Evolutionary conservation across 2,329 filamentous ascomycete species (phyloP), one percentile per base, ranked within the genome.

Genomic region (Ceratocystis eucalypticola): DNA sequence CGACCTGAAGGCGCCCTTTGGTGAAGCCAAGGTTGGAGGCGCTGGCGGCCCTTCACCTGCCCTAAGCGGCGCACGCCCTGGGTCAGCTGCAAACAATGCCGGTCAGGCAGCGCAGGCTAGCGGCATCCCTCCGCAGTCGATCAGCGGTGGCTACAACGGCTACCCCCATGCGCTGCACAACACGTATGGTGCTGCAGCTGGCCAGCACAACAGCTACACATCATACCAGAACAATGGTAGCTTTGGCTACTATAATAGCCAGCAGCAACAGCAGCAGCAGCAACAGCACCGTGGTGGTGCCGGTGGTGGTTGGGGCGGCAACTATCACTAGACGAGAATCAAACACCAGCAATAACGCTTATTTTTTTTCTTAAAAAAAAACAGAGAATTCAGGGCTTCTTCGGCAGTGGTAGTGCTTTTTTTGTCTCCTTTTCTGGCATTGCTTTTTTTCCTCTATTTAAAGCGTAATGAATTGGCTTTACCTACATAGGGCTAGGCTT

Each of bases 231-330:
- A 71, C 62, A 75, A 77, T 67, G 78, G 77, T 62, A 78, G 77
- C 62, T 82, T 80, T 64, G 77, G 74, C 69, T 80, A 80, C 75
- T 82, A 82, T 72, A 77, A 76, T 66, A 57, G 62, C 30, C 73
- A 71, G 67, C 73, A 75, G 68, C 73, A 73, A 41, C 73, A 74
- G 69, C 72, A 72, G 72, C 79, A 61, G 20, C 59, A 62, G 69
- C 72, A 72, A 71, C 79, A 61, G 20, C 59, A 62, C 10, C 65
- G 65, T 22, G 65, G 65, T 45, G 57, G 25, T 37, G 65, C 61
- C n/a, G 55, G 79, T 69, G 78, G 80, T 69, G 82, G 82, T 71
- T 84, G 82, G 82, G 82, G 82, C 70, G 79, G 78, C 71, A 84
- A 84, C 78, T 84, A 84, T 77, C 77, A 81, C 70, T 78, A 79